Conservation (phyloP, 495 filamentous ascomycete genomes). For the Penicillium alfredii region DNA sequence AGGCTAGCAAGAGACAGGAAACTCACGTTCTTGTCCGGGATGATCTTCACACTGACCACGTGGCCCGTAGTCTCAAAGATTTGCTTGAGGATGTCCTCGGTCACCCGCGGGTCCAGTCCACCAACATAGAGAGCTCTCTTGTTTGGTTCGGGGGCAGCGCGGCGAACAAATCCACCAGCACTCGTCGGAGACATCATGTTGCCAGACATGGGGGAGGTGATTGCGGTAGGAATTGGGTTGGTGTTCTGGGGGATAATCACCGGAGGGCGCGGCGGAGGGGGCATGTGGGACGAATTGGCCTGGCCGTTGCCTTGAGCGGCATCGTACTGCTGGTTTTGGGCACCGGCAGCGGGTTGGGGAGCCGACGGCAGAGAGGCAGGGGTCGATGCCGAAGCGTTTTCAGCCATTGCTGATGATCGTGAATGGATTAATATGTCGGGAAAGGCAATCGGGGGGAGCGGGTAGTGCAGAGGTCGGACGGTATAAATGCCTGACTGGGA, state of each 20-base stretch:
- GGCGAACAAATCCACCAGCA: slow-evolving; percentile 75
- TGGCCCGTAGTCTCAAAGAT: slow-evolving; percentile 99
- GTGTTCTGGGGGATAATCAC: slow-evolving; percentile 93
- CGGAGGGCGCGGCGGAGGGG: slow-evolving; percentile 81
- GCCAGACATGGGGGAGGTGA: slow-evolving; percentile 77
- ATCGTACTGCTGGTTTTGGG: slow-evolving; percentile 66
- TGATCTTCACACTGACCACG: slow-evolving; percentile 98
- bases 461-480: slow-evolving; percentile 14
- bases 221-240: slow-evolving; percentile 90
- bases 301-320: slow-evolving; percentile 59
- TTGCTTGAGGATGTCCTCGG: slow-evolving; percentile 92
- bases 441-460: slow-evolving; percentile 15
- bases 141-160: slow-evolving; percentile 95
- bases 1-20: too few species aligned
- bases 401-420: slow-evolving; percentile 53
- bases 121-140: slow-evolving; percentile 97
- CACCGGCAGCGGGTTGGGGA: slow-evolving; percentile 59
- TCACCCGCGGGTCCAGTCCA: slow-evolving; percentile 89
- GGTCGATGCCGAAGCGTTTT: slow-evolving; percentile 51
- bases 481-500: slow-evolving; percentile 10
- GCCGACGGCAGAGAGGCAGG: slow-evolving; percentile 55
- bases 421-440: slow-evolving; percentile 14
- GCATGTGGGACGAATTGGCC: slow-evolving; percentile 69
- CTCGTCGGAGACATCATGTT: slow-evolving; percentile 78
- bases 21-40: slow-evolving; percentile 96